A percentile compares a stretch with the other conserved stretches of the same genome.
phyloP scores from a whole-genome alignment of 305 asterid species.

The Solanum hybrid region DNA sequence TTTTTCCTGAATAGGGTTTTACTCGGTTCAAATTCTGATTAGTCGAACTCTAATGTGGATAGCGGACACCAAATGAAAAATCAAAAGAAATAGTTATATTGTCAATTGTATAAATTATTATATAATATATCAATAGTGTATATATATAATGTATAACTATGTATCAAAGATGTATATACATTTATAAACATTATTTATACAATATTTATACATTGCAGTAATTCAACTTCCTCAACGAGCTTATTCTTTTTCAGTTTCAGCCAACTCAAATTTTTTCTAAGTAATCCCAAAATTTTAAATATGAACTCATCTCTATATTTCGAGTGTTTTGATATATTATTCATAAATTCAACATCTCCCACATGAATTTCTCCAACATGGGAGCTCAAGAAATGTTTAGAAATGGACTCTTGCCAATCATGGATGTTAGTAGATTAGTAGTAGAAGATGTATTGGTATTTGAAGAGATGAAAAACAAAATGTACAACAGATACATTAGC shows the following conservation, averaged over 20 bases:
- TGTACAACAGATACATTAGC: constrained; percentile 62
- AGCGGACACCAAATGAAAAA: neutral
- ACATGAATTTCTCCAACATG: neutral
- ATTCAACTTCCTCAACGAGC: neutral
- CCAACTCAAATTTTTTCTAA: neutral
- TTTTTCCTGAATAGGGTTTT: neutral
- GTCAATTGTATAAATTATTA: neutral
- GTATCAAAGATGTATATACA: neutral
- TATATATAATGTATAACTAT: neutral
- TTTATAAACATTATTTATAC: neutral
- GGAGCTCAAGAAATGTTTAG: constrained; percentile 58
- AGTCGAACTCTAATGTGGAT: neutral
- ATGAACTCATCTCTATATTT: neutral
- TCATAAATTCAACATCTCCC: neutral
- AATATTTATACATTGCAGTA: neutral
- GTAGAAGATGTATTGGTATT: constrained; percentile 56
- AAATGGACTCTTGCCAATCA: constrained; percentile 50
- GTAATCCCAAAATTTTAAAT: neutral
- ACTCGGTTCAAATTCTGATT: neutral
- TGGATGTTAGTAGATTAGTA: constrained; percentile 47
- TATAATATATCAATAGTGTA: neutral
- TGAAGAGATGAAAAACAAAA: constrained; percentile 56
- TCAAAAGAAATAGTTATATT: neutral
- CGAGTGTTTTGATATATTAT: neutral
- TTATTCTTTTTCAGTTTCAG: neutral